These are phyloP conservation scores for Endocalyx cinctus DNA, from an alignment of 2,329 filamentous ascomycete species.

Conservation along the genomic window DNA sequence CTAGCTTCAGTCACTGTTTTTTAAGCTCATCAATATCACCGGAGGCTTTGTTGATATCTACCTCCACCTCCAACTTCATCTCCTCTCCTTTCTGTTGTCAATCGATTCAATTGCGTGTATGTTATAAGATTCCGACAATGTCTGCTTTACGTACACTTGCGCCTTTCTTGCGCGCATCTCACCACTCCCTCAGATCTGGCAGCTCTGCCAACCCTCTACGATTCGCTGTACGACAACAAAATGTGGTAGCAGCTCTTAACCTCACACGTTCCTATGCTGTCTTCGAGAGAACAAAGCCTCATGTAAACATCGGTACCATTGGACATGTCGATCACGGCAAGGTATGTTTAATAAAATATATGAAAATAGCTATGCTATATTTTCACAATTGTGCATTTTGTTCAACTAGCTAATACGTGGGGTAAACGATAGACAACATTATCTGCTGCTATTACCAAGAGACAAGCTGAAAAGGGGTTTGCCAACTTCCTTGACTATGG, in stretches of 20 bases:
- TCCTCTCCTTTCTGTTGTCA: slow-evolving; percentile 5
- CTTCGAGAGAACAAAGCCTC: slow-evolving; percentile 89
- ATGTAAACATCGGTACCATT: slow-evolving; percentile 99
- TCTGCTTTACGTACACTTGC: slow-evolving; percentile 74
- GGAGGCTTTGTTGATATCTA: too few species aligned
- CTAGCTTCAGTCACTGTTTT: too few species aligned
- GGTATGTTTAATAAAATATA: too few species aligned
- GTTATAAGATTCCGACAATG: too few species aligned
- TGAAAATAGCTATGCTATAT: neutral
- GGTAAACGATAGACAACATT: slow-evolving; percentile 75
- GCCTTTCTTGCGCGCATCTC: slow-evolving; percentile 78
- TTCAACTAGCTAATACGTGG: neutral
- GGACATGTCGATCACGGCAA: slow-evolving; percentile 99
- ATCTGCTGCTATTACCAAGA: slow-evolving; percentile 97
- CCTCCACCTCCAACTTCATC: slow-evolving; percentile 8
- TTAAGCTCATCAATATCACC: too few species aligned
- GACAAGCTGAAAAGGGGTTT: slow-evolving; percentile 89
- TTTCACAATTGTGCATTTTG: neutral
- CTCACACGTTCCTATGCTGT: slow-evolving; percentile 61
- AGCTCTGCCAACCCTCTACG: slow-evolving; percentile 73
- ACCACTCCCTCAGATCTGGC: slow-evolving; percentile 65
- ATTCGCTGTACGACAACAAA: slow-evolving; percentile 59
- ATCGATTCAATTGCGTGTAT: too few species aligned
- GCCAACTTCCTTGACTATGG: slow-evolving; percentile 97
- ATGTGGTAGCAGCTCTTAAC: slow-evolving; percentile 60